These are phyloP conservation scores for Chlorella ohadii DNA, from an alignment of 139 green algal species.

Conservation along the genomic window DNA sequence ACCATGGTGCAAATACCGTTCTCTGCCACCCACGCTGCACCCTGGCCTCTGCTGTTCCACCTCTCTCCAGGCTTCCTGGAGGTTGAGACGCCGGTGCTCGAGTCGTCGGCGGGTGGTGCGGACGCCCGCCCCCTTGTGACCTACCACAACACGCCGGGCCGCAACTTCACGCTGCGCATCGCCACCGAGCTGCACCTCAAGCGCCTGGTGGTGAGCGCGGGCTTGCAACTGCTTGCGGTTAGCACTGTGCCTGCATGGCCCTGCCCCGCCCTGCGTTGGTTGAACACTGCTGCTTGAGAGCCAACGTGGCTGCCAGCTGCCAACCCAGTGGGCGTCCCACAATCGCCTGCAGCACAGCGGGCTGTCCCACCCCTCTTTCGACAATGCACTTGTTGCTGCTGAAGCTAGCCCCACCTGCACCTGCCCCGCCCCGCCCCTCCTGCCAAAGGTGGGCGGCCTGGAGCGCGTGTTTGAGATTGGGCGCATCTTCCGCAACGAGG, in stretches of 20 bases:
- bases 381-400: no score
- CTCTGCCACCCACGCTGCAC: no score
- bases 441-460: conserved; percentile 79
- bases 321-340: no score
- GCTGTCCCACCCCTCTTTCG: no score
- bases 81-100: conserved; percentile 87
- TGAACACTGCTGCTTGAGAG: not conserved
- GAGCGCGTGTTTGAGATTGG: conserved; percentile 98
- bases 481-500: conserved; percentile 98
- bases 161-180: conserved; percentile 93
- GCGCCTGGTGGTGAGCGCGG: conserved; percentile 69
- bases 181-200: conserved; percentile 99
- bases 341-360: no score
- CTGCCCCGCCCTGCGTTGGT: not conserved
- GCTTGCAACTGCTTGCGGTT: conserved; percentile 4
- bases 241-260: no score
- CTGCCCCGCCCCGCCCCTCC: not conserved
- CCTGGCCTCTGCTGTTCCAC: no score
- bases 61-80: conserved; percentile 67
- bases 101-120: conserved; percentile 89
- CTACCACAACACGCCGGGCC: conserved; percentile 93
- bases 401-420: no score
- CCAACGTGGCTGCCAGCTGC: not conserved
- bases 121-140: conserved; percentile 97
- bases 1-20: no score